phyloP scores from a whole-genome alignment of 176 grass and related monocot species.

The Areca catechu region DNA sequence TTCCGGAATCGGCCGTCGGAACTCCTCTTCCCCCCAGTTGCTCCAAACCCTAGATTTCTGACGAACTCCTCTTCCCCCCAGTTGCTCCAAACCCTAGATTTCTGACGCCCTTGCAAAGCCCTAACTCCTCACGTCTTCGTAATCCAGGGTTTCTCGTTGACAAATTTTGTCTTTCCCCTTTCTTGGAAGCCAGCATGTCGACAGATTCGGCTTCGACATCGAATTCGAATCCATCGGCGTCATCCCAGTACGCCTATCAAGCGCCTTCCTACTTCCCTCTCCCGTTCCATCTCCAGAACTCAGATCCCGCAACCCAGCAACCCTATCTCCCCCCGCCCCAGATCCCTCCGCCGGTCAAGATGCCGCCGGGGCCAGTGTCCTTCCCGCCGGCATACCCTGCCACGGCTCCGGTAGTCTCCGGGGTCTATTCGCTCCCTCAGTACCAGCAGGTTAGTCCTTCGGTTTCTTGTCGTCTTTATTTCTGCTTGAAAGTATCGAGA shows the following conservation, averaged over 20 bases:
- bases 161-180: too few relatives aligned
- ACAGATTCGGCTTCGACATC: conserved; percentile 16
- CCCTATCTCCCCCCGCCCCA: conserved; percentile 12
- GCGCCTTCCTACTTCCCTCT: conserved; percentile 51
- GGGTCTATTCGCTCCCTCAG: conserved; percentile 51
- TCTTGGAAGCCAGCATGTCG: not conserved
- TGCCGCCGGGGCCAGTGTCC: conserved; percentile 8
- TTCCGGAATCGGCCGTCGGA: too few relatives aligned
- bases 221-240: conserved; percentile 6
- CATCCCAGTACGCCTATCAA: conserved; percentile 2
- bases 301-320: conserved; percentile 7
- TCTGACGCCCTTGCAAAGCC: too few relatives aligned
- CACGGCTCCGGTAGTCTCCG: conserved; percentile 24
- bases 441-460: conserved; percentile 41
- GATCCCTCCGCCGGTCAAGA: conserved; percentile 12
- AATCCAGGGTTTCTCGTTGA: too few relatives aligned
- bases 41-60: too few relatives aligned
- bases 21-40: too few relatives aligned
- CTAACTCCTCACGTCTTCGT: too few relatives aligned
- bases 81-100: too few relatives aligned
- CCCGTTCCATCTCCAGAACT: conserved; percentile 74
- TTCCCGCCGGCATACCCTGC: conserved; percentile 7
- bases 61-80: too few relatives aligned
- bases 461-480: too few relatives aligned
- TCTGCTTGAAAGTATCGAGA: too few relatives aligned